Evolutionary conservation across 129 eudicot genomes (phyloP).

Genomic region (Pulicaria dysenterica): DNA sequence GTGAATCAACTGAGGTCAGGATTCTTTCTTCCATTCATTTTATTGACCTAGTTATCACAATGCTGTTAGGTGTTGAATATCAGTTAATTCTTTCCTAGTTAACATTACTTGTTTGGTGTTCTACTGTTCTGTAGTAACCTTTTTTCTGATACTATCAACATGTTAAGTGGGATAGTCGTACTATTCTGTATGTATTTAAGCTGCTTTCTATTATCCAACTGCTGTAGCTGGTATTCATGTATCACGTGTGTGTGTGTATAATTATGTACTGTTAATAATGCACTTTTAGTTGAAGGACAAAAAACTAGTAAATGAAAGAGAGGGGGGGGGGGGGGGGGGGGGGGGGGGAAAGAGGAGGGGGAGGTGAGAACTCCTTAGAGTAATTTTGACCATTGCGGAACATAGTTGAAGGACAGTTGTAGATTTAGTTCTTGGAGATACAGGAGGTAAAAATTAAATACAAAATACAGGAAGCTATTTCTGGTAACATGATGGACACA

Average conservation of each 20-base stretch:
- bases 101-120: background rate
- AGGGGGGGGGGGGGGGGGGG: too few relatives aligned
- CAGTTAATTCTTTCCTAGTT: background rate
- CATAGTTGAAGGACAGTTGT: background rate
- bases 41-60: conserved; percentile 13
- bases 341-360: too few relatives aligned
- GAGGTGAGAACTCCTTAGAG: conserved; percentile 4
- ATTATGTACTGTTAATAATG: too few relatives aligned
- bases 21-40: conserved; percentile 11
- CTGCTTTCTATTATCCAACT: conserved; percentile 11
- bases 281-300: too few relatives aligned
- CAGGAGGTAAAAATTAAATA: background rate
- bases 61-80: background rate
- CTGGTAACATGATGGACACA: background rate
- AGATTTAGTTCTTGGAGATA: background rate
- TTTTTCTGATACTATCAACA: background rate
- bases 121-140: background rate
- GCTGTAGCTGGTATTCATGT: conserved; percentile 16
- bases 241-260: too few relatives aligned
- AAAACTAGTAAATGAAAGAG: too few relatives aligned
- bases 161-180: background rate
- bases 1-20: conserved; percentile 85
- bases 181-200: conserved; percentile 11
- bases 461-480: background rate
- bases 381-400: background rate